Base-by-base conservation (phyloP, 495 filamentous ascomycete genomes). In the Halenospora varia region DNA sequence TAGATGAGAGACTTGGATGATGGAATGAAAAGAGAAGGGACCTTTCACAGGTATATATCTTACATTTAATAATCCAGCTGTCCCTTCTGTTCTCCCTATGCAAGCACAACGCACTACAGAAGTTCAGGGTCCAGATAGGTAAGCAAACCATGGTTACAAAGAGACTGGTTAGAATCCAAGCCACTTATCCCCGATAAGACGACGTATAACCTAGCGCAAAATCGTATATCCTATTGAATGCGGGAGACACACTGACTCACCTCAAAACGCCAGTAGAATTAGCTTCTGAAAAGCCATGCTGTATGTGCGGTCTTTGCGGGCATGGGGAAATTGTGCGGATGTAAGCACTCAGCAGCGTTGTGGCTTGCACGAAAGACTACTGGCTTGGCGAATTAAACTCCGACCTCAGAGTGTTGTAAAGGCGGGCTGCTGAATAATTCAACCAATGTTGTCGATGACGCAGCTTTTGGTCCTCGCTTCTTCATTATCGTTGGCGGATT, bases 11-110 rank as follows among this genome's bases (percentile, higher is more conserved):
- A n/a, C n/a, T n/a, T 53, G 20, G 41, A 39, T 48, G 24, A 39
- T 48, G 15, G 35, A 42, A 40, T 15, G 23, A 40, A 20, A 53
- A 46, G 48, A 11, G 48, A 51, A 51, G 29, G 17, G 50, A 53
- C 17, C 10, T 53, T 53, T 50, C 13, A 35, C 6, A 35, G 13
- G 29, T 35, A 35, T 35, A 35, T 35, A 35, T 19, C 9, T 24
- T 51, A 23, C 10, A n/a, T n/a, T 35, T 6, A 35, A 4, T 35
- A 6, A 35, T 35, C 29, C 29, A 13, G 29, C n/a, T 35, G 29
- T 6, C 6, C 13, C 29, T 35, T 35, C 29, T 35, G 13, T 13
- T 35, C 29, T 35, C 13, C 13, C 6, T 4, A 35, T 6, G 13
- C 4, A 13, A 35, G 13, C 4, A 13, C 29, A 6, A 35, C 29